Percentiles rank a stretch among this genome's conserved stretches.
Evolutionary conservation across 306 rosid genomes (phyloP).

Genomic region (Cucurbita argyrosperma): DNA sequence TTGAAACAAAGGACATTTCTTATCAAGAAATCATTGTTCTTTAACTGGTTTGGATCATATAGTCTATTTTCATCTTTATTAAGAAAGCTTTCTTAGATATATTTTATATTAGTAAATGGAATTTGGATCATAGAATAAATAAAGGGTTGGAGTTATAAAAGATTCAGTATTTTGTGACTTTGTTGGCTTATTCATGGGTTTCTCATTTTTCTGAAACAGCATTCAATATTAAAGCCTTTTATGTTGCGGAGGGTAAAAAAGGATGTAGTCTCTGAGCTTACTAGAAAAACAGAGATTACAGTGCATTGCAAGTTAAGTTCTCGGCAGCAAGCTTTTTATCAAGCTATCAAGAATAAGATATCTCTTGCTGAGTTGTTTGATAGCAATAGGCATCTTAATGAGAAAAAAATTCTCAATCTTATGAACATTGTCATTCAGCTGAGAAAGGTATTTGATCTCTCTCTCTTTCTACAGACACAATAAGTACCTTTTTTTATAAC

Average conservation of each 20-base stretch:
- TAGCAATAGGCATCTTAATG: slow-evolving; percentile 76
- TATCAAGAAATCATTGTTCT: background rate
- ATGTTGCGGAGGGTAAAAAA: slow-evolving; percentile 93
- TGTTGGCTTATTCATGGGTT: slow-evolving; percentile 12
- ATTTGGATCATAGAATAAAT: background rate
- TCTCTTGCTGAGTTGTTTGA: slow-evolving; percentile 93
- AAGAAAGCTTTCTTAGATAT: background rate
- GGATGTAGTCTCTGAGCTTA: slow-evolving; percentile 88
- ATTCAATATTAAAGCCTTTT: slow-evolving; percentile 91
- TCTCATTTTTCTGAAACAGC: slow-evolving; percentile 35
- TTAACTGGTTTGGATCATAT: background rate
- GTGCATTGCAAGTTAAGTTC: slow-evolving; percentile 98
- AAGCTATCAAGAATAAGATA: slow-evolving; percentile 95
- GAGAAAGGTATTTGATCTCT: slow-evolving; percentile 47
- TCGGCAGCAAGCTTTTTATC: slow-evolving; percentile 95
- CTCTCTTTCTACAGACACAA: background rate
- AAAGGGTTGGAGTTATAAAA: background rate
- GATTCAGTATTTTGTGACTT: background rate
- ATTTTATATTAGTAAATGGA: background rate
- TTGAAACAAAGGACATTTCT: background rate
- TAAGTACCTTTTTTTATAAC: background rate
- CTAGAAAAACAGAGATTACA: slow-evolving; percentile 76
- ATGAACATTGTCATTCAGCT: slow-evolving; percentile 98
- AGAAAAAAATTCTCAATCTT: slow-evolving; percentile 69
- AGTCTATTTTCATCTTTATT: background rate